Conservation (phyloP, 2,329 filamentous ascomycete species). For the Endoconidiophora polonica region DNA sequence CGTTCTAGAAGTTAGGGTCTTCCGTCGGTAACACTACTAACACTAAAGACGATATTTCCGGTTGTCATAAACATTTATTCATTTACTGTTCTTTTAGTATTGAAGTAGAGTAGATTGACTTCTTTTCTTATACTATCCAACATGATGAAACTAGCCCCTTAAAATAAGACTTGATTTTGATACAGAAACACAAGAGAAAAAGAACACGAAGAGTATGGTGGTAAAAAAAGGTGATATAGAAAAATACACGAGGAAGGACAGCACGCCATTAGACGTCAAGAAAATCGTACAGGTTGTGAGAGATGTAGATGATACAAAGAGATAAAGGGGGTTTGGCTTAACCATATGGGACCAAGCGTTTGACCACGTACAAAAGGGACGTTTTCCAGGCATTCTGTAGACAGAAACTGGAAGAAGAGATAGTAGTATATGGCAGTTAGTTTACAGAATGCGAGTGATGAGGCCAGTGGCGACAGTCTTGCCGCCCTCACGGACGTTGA, state of each 20-base stretch:
- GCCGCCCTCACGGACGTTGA: constrained; percentile 97
- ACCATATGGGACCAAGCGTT: neutral
- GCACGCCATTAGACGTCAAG: no score
- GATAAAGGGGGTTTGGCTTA: neutral
- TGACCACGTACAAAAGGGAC: no score
- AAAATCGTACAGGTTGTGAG: neutral
- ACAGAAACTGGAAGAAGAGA: neutral
- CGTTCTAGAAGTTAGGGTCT: no score
- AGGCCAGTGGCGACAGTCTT: constrained; percentile 74
- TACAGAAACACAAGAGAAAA: neutral
- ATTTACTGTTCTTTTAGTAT: no score
- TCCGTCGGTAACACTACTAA: no score
- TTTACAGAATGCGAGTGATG: constrained; percentile 52
- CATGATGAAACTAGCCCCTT: neutral
- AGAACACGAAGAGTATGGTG: no score
- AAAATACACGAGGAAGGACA: no score
- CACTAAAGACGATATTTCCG: no score
- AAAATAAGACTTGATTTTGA: neutral
- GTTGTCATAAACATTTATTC: no score
- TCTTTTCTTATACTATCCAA: constrained; percentile 4
- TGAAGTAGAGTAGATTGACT: neutral
- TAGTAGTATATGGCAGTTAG: neutral
- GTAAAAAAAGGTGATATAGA: no score
- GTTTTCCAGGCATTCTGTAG: no score
- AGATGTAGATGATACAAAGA: neutral